phyloP scores from a whole-genome alignment of 192 early-diverging fungal species.

The Helicostylum pulchrum region DNA sequence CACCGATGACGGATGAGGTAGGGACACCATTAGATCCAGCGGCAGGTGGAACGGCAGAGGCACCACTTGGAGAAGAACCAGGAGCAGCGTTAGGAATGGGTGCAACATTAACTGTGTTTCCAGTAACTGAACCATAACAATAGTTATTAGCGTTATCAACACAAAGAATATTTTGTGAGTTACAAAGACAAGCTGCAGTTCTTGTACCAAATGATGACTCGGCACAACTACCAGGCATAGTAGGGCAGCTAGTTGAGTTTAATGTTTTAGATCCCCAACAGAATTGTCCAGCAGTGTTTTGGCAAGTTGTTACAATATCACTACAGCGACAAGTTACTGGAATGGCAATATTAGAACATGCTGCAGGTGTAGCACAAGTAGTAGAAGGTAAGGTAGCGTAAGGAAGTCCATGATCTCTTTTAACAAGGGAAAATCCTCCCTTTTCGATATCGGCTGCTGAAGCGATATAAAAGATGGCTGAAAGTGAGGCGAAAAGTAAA shows the following conservation, averaged over 20 bases:
- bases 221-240: slow-evolving; percentile 17
- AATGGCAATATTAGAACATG: slow-evolving; percentile 11
- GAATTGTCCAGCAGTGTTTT: slow-evolving; percentile 12
- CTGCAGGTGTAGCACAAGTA: slow-evolving; percentile 6
- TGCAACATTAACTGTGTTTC: not conserved
- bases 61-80: slow-evolving; percentile 7
- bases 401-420: slow-evolving; percentile 26
- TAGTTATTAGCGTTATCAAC: slow-evolving; percentile 27
- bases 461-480: slow-evolving; percentile 5
- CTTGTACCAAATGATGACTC: not conserved
- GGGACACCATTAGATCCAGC: not conserved
- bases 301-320: slow-evolving; percentile 20
- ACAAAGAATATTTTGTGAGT: slow-evolving; percentile 17
- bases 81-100: slow-evolving; percentile 14
- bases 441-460: not conserved
- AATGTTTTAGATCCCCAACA: slow-evolving; percentile 26
- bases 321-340: slow-evolving; percentile 23
- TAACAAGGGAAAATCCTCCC: slow-evolving; percentile 2
- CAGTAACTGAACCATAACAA: slow-evolving; percentile 17
- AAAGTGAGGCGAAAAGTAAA: slow-evolving; percentile 1
- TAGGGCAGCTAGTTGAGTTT: slow-evolving; percentile 13
- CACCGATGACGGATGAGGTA: not conserved
- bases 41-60: slow-evolving; percentile 7
- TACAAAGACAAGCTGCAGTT: slow-evolving; percentile 26
- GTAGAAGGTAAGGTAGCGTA: slow-evolving; percentile 22